phyloP scores from a whole-genome alignment of 768 basidiomycete genomes.

The Tubosaeta brunneosetosa region DNA sequence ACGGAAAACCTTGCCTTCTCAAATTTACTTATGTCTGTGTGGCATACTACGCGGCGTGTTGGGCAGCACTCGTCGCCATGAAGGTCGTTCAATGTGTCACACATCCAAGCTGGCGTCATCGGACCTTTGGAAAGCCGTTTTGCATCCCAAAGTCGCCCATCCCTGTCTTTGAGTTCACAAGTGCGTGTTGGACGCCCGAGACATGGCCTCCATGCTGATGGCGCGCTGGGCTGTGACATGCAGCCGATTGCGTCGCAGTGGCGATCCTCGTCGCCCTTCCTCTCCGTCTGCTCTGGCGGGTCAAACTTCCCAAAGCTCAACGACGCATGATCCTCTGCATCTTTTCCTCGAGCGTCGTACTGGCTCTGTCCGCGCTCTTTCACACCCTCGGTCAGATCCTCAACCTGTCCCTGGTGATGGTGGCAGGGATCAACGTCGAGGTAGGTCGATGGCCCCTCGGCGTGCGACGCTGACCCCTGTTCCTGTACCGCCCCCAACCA shows the following conservation, averaged over 20 bases:
- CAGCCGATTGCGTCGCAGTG: slow-evolving; percentile 16
- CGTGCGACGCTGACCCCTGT: neutral
- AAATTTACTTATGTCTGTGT: slow-evolving; percentile 9
- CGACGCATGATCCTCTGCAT: slow-evolving; percentile 23
- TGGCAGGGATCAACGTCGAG: slow-evolving; percentile 15
- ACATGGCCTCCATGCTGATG: neutral
- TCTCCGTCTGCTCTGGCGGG: slow-evolving; percentile 18
- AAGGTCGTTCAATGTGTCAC: slow-evolving; percentile 9
- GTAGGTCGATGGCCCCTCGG: slow-evolving; percentile 4
- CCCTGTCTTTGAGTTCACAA: slow-evolving; percentile 12
- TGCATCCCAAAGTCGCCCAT: slow-evolving; percentile 2
- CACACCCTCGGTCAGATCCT: slow-evolving; percentile 12
- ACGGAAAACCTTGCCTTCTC: slow-evolving; percentile 1
- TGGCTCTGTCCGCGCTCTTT: slow-evolving; percentile 15
- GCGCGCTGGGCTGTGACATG: neutral
- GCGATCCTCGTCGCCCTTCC: slow-evolving; percentile 17
- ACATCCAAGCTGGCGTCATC: slow-evolving; percentile 9
- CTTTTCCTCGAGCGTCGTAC: slow-evolving; percentile 16
- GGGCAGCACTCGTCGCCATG: slow-evolving; percentile 1
- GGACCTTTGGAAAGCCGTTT: slow-evolving; percentile 3
- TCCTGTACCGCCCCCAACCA: neutral
- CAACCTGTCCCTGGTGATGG: neutral
- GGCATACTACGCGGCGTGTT: slow-evolving; percentile 4
- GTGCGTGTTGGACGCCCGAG: slow-evolving; percentile 3
- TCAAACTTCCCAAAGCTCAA: slow-evolving; percentile 18